phyloP scores from a whole-genome alignment of 345 rosid species.

The Citrus unshiu region DNA sequence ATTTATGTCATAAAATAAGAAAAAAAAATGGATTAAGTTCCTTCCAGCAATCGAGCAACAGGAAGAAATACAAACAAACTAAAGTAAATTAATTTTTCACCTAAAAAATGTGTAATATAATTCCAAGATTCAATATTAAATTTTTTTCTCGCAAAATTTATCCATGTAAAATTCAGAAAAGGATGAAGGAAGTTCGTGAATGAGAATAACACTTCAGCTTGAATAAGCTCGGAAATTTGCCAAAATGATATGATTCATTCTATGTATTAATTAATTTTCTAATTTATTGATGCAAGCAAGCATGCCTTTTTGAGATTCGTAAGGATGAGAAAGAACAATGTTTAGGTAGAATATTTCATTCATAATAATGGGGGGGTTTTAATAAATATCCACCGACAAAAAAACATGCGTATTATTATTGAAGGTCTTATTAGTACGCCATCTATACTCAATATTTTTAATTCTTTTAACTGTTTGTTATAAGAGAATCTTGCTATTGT shows the following conservation, averaged over 20 bases:
- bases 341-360: background rate
- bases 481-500: too few relatives aligned
- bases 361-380: background rate
- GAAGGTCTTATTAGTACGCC: too few relatives aligned
- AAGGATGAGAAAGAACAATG: background rate
- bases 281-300: too few relatives aligned
- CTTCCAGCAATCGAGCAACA: background rate
- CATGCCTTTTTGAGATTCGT: background rate
- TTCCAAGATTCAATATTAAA: background rate
- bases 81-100: background rate
- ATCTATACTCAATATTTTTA: too few relatives aligned
- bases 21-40: background rate
- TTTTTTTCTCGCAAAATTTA: background rate
- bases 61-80: background rate
- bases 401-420: too few relatives aligned
- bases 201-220: background rate
- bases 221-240: background rate
- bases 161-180: background rate
- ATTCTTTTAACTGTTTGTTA: too few relatives aligned
- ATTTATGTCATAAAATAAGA: background rate
- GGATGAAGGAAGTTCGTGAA: background rate
- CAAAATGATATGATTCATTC: background rate
- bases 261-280: too few relatives aligned
- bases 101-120: background rate
- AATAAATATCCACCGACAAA: too few relatives aligned